These are phyloP conservation scores for Neofusicoccum ribis DNA, from an alignment of 2,329 filamentous ascomycete genomes.

Conservation along the genomic window DNA sequence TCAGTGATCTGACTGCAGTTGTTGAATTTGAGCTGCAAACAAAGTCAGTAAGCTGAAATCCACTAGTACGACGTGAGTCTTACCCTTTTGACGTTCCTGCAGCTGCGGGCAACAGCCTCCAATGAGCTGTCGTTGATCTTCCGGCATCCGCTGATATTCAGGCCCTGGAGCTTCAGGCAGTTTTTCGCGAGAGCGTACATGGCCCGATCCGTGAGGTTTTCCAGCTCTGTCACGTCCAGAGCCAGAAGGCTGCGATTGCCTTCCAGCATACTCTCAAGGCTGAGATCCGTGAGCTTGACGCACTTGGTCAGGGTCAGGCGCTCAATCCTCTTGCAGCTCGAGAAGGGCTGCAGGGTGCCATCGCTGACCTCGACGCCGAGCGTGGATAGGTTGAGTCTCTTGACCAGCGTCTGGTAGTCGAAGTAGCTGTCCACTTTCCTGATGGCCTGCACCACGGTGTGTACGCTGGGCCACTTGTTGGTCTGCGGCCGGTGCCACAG, in stretches of 20 bases:
- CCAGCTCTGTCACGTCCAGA: slow-evolving; percentile 82
- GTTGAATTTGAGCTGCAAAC: slow-evolving; percentile 81
- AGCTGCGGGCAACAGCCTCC: slow-evolving; percentile 75
- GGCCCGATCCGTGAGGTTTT: slow-evolving; percentile 77
- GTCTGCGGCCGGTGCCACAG: slow-evolving; percentile 94
- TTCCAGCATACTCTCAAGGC: slow-evolving; percentile 75
- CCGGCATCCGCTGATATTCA: slow-evolving; percentile 87
- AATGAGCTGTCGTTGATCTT: slow-evolving; percentile 86
- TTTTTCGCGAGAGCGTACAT: slow-evolving; percentile 76
- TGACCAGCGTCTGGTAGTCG: slow-evolving; percentile 85
- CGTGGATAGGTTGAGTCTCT: slow-evolving; percentile 83
- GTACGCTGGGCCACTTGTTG: slow-evolving; percentile 79
- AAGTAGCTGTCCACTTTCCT: slow-evolving; percentile 75
- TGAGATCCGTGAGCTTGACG: slow-evolving; percentile 77
- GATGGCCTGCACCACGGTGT: slow-evolving; percentile 78
- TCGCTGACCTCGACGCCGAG: slow-evolving; percentile 79
- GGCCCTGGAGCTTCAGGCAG: slow-evolving; percentile 81
- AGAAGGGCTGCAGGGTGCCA: slow-evolving; percentile 80
- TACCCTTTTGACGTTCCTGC: slow-evolving; percentile 83
- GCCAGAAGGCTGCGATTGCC: slow-evolving; percentile 81
- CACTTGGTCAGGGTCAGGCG: slow-evolving; percentile 91
- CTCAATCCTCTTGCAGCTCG: slow-evolving; percentile 86
- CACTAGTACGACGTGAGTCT: slow-evolving; percentile 34
- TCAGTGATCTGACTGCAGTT: slow-evolving; percentile 85
- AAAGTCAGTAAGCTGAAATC: slow-evolving; percentile 21